A percentile compares a stretch with the other conserved stretches of the same genome.
These are phyloP conservation scores for Candida maltosa DNA, from an alignment of 805 yeast genomes.

Conservation along the genomic window DNA sequence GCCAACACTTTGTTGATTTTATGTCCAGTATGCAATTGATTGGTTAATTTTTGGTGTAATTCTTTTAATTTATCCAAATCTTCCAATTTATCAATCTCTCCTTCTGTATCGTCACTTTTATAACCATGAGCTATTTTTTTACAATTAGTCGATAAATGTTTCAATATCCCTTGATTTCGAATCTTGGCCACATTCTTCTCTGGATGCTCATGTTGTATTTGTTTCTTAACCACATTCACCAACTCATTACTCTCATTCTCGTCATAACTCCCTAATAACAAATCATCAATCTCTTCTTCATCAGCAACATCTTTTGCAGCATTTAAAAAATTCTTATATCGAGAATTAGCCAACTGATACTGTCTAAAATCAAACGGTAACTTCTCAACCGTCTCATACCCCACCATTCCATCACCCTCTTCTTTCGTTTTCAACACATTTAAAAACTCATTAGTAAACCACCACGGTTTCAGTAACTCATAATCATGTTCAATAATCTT, in stretches of 20 bases:
- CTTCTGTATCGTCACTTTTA: constrained; percentile 11
- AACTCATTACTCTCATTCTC: constrained; percentile 4
- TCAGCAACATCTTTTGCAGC: constrained; percentile 1
- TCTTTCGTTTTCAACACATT: constrained; percentile 15
- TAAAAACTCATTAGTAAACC: constrained; percentile 32
- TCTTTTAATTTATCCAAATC: constrained; percentile 16
- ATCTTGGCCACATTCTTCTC: constrained; percentile 1
- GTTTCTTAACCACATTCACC: constrained; percentile 9
- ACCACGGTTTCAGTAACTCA: constrained; percentile 39
- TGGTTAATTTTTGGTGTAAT: constrained; percentile 24
- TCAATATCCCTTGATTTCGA: constrained; percentile 4
- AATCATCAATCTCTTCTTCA: constrained; percentile 5
- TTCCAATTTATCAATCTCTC: constrained; percentile 12
- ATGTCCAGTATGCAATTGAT: constrained; percentile 33
- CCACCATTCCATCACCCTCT: constrained; percentile 1
- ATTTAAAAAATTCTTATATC: constrained; percentile 24
- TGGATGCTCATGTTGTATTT: constrained; percentile 7
- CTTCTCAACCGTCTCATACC: constrained; percentile 16
- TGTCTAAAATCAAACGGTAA: constrained; percentile 33
- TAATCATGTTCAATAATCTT: constrained; percentile 30
- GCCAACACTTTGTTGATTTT: constrained; percentile 37
- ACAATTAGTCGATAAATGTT: constrained; percentile 4
- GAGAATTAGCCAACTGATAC: constrained; percentile 27
- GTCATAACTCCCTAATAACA: constrained; percentile 4
- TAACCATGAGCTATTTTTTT: constrained; percentile 5